A percentile compares a stretch with the other conserved stretches of the same genome.
These are phyloP conservation scores for Avena eriantha DNA, from an alignment of 176 grass and related monocot species.

Conservation along the genomic window DNA sequence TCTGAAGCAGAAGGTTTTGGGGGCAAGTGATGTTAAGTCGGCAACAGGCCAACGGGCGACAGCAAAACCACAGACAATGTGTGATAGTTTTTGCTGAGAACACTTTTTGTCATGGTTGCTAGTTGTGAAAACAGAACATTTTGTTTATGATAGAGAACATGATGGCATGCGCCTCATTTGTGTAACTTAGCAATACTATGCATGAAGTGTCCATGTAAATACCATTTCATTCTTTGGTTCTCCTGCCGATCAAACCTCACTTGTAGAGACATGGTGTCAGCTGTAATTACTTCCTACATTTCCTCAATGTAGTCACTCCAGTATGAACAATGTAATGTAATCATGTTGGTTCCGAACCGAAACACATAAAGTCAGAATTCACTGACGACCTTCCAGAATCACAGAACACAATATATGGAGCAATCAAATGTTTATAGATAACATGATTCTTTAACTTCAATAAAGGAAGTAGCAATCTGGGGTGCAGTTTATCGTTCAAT, in stretches of 20 bases:
- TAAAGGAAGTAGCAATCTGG: not conserved
- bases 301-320: not conserved
- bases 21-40: not conserved
- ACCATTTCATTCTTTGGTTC: not conserved
- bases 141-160: not conserved
- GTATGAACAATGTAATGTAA: not conserved
- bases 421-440: not conserved
- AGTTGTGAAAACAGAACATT: not conserved
- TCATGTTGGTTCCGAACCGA: not conserved
- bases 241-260: not conserved
- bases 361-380: not conserved
- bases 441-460: not conserved
- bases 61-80: not conserved
- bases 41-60: not conserved
- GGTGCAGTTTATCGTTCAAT: conserved; percentile 31
- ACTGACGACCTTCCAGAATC: not conserved
- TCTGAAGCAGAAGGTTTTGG: conserved; percentile 10
- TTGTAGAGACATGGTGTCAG: not conserved
- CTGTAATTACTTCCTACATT: not conserved
- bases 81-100: not conserved
- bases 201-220: not conserved
- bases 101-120: not conserved
- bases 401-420: not conserved
- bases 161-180: not conserved
- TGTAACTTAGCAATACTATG: not conserved